phyloP scores from a whole-genome alignment of 2,329 filamentous ascomycete species.

The Emericellopsis atlantica region DNA sequence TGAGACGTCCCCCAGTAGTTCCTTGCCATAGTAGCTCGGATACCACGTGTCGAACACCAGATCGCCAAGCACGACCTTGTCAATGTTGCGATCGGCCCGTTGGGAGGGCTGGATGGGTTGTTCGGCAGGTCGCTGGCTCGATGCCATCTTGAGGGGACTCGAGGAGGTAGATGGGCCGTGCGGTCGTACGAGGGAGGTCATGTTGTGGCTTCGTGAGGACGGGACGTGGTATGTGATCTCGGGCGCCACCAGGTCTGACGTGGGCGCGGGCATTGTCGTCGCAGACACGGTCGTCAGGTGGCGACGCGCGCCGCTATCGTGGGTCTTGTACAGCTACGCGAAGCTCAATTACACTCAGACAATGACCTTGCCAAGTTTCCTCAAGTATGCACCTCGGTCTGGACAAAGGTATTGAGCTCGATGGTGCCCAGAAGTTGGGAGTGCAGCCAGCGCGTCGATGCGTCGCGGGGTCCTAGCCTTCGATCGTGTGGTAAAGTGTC shows the following conservation, averaged over 20 bases:
- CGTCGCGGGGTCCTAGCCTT: no score
- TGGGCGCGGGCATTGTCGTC: conserved; percentile 3
- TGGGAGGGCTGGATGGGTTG: conserved; percentile 16
- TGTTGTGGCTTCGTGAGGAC: conserved; percentile 14
- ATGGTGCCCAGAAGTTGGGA: no score
- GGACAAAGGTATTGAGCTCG: no score
- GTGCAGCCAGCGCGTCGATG: no score
- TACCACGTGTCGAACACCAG: conserved; percentile 85
- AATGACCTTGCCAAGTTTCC: no score
- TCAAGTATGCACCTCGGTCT: no score
- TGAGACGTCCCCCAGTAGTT: conserved; percentile 42
- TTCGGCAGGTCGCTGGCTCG: conserved; percentile 5
- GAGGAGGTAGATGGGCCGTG: conserved; percentile 12
- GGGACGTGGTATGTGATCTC: conserved; percentile 23
- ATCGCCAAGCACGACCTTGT: conserved; percentile 75
- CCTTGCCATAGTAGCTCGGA: conserved; percentile 78
- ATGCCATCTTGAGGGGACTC: conserved; percentile 19
- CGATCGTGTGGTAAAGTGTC: no score
- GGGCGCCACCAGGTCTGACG: conserved; percentile 22
- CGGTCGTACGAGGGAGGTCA: conserved; percentile 10
- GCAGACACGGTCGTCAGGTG: background rate
- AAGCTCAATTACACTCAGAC: no score
- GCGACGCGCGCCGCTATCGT: conserved; percentile 6
- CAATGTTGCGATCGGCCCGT: conserved; percentile 60
- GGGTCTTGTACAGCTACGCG: no score